Evolutionary conservation across 768 basidiomycete genomes (phyloP).

Genomic region (Amanita polypyramis): DNA sequence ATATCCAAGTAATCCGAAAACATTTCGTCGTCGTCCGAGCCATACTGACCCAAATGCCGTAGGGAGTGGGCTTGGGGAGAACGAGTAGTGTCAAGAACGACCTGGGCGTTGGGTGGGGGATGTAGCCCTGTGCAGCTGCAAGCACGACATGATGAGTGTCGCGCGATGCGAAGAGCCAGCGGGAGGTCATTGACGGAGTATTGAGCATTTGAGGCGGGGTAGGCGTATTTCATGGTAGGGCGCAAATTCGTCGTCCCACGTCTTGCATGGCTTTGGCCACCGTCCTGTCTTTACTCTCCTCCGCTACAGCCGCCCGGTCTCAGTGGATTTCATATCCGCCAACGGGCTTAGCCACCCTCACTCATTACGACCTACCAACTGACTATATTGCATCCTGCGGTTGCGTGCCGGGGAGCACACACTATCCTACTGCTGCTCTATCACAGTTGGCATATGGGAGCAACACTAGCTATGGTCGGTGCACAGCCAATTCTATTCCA

Average conservation of each 20-base stretch:
- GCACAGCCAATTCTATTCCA: background rate
- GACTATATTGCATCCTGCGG: slow-evolving; percentile 67
- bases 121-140: slow-evolving; percentile 70
- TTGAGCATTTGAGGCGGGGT: slow-evolving; percentile 50
- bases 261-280: slow-evolving; percentile 7
- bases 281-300: slow-evolving; percentile 11
- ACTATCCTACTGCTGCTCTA: slow-evolving; percentile 73
- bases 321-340: slow-evolving; percentile 58
- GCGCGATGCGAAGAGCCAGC: slow-evolving; percentile 68
- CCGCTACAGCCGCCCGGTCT: slow-evolving; percentile 9
- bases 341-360: slow-evolving; percentile 62
- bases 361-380: slow-evolving; percentile 54
- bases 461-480: slow-evolving; percentile 48
- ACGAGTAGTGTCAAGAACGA: slow-evolving; percentile 49
- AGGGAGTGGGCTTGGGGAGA: slow-evolving; percentile 26
- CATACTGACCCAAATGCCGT: slow-evolving; percentile 51
- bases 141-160: slow-evolving; percentile 61
- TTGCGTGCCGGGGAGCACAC: slow-evolving; percentile 54
- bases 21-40: slow-evolving; percentile 59
- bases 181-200: slow-evolving; percentile 37
- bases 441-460: slow-evolving; percentile 76
- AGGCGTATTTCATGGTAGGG: slow-evolving; percentile 47
- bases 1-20: slow-evolving; percentile 40
- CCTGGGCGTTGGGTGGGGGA: slow-evolving; percentile 46
- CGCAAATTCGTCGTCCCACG: slow-evolving; percentile 2